phyloP scores from a whole-genome alignment of 345 rosid genomes.

The Hypericum androsaemum region DNA sequence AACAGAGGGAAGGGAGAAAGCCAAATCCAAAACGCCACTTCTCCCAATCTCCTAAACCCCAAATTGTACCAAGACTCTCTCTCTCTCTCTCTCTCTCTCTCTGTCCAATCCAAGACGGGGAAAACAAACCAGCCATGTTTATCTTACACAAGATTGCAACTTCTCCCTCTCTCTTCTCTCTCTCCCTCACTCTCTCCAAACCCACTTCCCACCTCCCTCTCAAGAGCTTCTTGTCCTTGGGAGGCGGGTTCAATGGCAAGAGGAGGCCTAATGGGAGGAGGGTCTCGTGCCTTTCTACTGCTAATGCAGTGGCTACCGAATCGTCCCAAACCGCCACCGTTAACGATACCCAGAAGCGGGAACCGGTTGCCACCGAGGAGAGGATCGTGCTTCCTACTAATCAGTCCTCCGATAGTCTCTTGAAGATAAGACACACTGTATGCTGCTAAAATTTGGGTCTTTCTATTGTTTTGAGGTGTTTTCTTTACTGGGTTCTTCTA shows the following conservation, averaged over 20 bases:
- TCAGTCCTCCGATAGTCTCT: constrained; percentile 60
- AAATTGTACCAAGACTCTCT: no score
- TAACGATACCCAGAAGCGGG: constrained; percentile 20
- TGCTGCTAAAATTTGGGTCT: background rate
- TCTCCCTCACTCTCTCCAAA: constrained; percentile 26
- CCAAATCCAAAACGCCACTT: no score
- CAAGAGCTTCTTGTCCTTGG: constrained; percentile 28
- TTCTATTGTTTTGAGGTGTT: background rate
- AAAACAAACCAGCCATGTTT: constrained; percentile 10
- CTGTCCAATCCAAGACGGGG: background rate
- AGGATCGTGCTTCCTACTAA: constrained; percentile 65
- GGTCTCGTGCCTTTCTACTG: constrained; percentile 28
- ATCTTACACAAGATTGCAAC: constrained; percentile 31
- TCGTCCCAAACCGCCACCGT: constrained; percentile 16
- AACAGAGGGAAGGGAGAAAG: no score
- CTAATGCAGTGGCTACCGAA: constrained; percentile 40
- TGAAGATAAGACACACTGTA: constrained; percentile 87
- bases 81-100: no score
- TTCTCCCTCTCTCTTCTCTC: constrained; percentile 30
- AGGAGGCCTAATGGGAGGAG: constrained; percentile 8
- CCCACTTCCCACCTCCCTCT: constrained; percentile 33
- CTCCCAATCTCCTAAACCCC: no score
- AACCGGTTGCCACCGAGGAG: constrained; percentile 5
- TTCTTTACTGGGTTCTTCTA: background rate
- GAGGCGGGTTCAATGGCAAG: constrained; percentile 13